phyloP scores from a whole-genome alignment of 2,329 filamentous ascomycete species.

The Xylaria sp. region DNA sequence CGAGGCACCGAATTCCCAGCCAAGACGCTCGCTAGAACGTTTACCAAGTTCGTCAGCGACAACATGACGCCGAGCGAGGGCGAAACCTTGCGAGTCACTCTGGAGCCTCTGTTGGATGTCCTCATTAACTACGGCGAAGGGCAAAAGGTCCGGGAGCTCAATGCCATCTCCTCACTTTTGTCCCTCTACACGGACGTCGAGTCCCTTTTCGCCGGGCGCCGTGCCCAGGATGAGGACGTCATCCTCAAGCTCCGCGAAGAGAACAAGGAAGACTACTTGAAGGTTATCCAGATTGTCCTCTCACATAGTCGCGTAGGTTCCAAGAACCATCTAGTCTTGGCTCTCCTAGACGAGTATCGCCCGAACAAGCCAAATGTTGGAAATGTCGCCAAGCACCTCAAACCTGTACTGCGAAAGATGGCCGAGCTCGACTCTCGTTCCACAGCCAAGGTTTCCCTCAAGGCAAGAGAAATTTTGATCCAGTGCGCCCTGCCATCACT shows the following conservation, averaged over 20 bases:
- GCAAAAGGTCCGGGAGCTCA: slow-evolving; percentile 88
- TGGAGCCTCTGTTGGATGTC: slow-evolving; percentile 80
- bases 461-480: slow-evolving; percentile 96
- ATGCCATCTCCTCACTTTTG: slow-evolving; percentile 81
- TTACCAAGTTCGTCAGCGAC: slow-evolving; percentile 89
- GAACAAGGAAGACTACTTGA: slow-evolving; percentile 89
- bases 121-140: slow-evolving; percentile 86
- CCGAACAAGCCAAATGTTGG: slow-evolving; percentile 92
- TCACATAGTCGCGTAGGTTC: slow-evolving; percentile 92
- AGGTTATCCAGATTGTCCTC: slow-evolving; percentile 87
- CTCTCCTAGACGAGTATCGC: slow-evolving; percentile 91
- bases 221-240: slow-evolving; percentile 90
- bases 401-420: slow-evolving; percentile 81
- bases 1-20: slow-evolving; percentile 90
- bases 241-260: slow-evolving; percentile 93
- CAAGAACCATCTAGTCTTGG: slow-evolving; percentile 93
- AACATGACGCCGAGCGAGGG: slow-evolving; percentile 79
- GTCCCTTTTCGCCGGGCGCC: slow-evolving; percentile 85
- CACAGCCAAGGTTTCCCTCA: slow-evolving; percentile 95
- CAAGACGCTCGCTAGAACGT: slow-evolving; percentile 83
- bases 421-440: slow-evolving; percentile 87
- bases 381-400: slow-evolving; percentile 88
- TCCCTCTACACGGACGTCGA: slow-evolving; percentile 86
- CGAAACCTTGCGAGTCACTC: slow-evolving; percentile 74
- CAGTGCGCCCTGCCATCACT: slow-evolving; percentile 96